Evolutionary conservation across 495 filamentous ascomycete species (phyloP).

Genomic region (Tuber calosporum): DNA sequence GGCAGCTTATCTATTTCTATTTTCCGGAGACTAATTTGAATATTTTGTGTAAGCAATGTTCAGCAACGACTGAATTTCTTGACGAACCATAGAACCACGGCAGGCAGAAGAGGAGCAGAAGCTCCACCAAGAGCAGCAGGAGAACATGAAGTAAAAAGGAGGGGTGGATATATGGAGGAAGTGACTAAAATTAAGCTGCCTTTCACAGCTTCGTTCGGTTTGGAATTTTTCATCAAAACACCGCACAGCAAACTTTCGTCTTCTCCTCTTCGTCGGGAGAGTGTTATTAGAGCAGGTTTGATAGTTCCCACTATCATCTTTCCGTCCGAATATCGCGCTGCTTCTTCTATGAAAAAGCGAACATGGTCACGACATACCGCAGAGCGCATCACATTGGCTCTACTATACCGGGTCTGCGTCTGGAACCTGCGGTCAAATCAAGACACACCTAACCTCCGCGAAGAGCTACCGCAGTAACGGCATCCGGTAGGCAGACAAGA

Average conservation of each 20-base stretch:
- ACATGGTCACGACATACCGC: background rate
- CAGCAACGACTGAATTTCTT: background rate
- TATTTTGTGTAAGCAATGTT: background rate
- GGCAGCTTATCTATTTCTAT: background rate
- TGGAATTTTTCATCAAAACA: background rate
- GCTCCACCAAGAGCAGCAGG: background rate
- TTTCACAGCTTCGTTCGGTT: constrained; percentile 1
- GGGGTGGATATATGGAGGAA: background rate
- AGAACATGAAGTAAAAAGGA: background rate
- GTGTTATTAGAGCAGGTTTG: background rate
- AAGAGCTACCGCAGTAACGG: background rate
- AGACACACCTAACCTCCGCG: background rate
- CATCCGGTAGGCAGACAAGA: background rate
- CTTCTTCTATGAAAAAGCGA: background rate
- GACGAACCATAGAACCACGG: background rate
- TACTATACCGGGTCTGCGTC: background rate
- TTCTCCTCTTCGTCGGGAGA: background rate
- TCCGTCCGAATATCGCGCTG: background rate
- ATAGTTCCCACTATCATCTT: background rate
- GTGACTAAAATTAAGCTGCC: background rate
- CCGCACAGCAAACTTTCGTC: background rate
- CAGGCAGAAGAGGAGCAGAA: background rate
- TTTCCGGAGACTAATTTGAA: background rate
- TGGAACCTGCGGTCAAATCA: background rate
- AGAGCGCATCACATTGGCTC: background rate